phyloP scores from a whole-genome alignment of 345 rosid species.

The Lagerstroemia speciosa region DNA sequence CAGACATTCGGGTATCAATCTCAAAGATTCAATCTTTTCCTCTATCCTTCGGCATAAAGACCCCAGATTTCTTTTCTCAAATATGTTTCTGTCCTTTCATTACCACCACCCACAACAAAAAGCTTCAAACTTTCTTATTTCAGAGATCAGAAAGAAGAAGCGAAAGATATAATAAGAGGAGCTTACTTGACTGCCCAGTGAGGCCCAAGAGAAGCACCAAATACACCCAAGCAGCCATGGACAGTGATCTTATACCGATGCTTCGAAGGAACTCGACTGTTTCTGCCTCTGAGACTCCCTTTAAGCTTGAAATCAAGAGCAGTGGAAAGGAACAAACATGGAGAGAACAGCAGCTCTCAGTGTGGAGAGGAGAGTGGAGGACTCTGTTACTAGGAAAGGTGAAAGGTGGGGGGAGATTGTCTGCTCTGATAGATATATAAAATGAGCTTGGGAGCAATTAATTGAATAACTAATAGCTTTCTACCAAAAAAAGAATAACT shows the following conservation, averaged over 20 bases:
- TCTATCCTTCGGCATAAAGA: neutral
- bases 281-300: neutral
- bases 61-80: neutral
- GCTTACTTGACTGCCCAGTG: conserved; percentile 55
- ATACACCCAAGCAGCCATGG: conserved; percentile 3
- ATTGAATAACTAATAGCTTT: no score
- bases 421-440: no score
- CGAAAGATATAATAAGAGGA: neutral
- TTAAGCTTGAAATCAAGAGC: neutral
- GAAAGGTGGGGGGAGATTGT: no score
- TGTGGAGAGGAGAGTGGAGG: neutral
- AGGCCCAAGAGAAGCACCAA: conserved; percentile 48
- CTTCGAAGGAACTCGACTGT: neutral
- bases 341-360: neutral
- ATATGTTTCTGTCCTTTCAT: no score
- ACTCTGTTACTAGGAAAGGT: no score
- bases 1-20: neutral
- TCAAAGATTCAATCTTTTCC: neutral
- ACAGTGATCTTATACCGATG: neutral
- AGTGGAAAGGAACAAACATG: neutral
- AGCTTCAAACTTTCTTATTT: neutral
- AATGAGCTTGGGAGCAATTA: no score
- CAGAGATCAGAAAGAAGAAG: conserved; percentile 12
- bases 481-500: no score
- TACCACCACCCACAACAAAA: neutral